These are phyloP conservation scores for Chlamydomonas applanata DNA, from an alignment of 139 green algal genomes.

Conservation along the genomic window DNA sequence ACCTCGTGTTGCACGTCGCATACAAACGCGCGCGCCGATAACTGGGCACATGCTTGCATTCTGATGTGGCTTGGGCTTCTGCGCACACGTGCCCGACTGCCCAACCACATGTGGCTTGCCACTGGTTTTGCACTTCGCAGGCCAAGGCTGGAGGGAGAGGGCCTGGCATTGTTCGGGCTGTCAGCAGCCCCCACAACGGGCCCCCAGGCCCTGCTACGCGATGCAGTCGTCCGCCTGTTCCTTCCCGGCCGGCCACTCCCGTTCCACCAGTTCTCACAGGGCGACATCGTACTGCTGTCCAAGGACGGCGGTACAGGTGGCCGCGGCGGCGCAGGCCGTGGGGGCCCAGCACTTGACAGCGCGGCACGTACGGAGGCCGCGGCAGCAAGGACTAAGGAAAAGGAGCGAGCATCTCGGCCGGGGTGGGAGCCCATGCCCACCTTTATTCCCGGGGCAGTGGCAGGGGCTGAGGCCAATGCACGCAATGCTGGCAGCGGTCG, in stretches of 20 bases:
- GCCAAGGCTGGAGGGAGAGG: constrained; percentile 38
- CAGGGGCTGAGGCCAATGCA: too few relatives aligned
- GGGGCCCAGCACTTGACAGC: not conserved
- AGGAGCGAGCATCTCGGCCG: too few relatives aligned
- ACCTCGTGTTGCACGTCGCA: too few relatives aligned
- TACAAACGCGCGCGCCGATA: too few relatives aligned
- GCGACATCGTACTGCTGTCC: constrained; percentile 24
- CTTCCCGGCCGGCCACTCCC: constrained; percentile 39
- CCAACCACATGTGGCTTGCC: not conserved
- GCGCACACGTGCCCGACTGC: not conserved
- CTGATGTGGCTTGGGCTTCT: too few relatives aligned
- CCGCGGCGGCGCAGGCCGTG: not conserved
- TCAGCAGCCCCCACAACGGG: constrained; percentile 6
- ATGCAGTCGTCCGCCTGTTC: constrained; percentile 47
- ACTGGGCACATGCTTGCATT: too few relatives aligned
- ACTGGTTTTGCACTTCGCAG: constrained; percentile 11
- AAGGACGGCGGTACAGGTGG: not conserved
- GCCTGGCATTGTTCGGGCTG: constrained; percentile 51
- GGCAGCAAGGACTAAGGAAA: too few relatives aligned
- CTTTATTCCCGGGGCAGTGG: too few relatives aligned
- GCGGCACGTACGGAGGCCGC: too few relatives aligned
- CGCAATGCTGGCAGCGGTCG: too few relatives aligned
- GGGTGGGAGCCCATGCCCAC: too few relatives aligned
- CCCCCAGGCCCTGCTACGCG: not conserved
- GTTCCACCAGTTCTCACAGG: constrained; percentile 43